Conservation (phyloP, 2,329 filamentous ascomycete genomes). For the Emericellopsis cladophorae region DNA sequence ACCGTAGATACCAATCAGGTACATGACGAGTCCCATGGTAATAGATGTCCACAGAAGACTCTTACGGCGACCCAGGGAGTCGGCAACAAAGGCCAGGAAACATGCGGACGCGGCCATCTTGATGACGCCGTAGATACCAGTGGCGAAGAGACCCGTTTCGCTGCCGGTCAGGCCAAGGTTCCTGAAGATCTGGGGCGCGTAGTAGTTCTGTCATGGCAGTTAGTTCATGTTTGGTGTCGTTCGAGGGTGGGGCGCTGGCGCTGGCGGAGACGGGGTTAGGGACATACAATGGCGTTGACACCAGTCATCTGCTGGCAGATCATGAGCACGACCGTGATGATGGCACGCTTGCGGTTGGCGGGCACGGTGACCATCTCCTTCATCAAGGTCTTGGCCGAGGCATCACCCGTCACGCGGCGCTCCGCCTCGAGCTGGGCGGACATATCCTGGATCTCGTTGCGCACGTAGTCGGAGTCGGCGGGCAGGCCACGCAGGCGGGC, state of each 20-base stretch:
- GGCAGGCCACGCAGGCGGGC: slow-evolving; percentile 40
- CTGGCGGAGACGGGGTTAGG: neutral
- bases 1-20: slow-evolving; percentile 61
- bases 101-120: slow-evolving; percentile 51
- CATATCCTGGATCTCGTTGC: slow-evolving; percentile 48
- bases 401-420: slow-evolving; percentile 39
- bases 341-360: slow-evolving; percentile 49
- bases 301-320: slow-evolving; percentile 65
- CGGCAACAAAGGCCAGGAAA: slow-evolving; percentile 56
- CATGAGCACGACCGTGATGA: slow-evolving; percentile 49
- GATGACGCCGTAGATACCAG: slow-evolving; percentile 60
- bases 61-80: slow-evolving; percentile 52
- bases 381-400: slow-evolving; percentile 41
- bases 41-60: slow-evolving; percentile 52
- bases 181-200: slow-evolving; percentile 56
- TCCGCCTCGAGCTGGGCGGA: slow-evolving; percentile 49
- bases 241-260: neutral
- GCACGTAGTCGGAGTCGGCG: slow-evolving; percentile 38
- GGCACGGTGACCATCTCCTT: slow-evolving; percentile 51
- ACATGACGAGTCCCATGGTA: slow-evolving; percentile 50
- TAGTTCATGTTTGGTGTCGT: neutral
- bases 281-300: slow-evolving; percentile 28
- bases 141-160: slow-evolving; percentile 52
- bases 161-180: slow-evolving; percentile 47
- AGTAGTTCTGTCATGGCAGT: slow-evolving; percentile 37